Evolutionary conservation across 495 filamentous ascomycete genomes (phyloP).

Genomic region (Ramalina intermedia): DNA sequence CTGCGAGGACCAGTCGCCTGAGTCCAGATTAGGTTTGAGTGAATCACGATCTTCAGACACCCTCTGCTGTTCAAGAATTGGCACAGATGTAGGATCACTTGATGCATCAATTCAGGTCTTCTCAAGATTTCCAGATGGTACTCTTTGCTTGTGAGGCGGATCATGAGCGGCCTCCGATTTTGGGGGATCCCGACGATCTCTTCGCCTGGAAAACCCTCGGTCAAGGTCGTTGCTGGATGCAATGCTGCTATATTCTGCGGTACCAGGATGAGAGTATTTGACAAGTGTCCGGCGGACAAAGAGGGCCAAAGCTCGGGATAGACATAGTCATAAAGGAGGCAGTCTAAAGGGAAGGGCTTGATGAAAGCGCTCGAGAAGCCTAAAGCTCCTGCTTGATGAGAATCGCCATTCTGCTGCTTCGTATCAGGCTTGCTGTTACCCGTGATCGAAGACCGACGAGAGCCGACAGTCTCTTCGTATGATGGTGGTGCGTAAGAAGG

Average conservation of each 20-base stretch:
- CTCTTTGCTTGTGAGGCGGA: constrained; percentile 17
- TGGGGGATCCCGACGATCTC: constrained; percentile 16
- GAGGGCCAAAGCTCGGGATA: constrained; percentile 11
- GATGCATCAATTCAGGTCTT: constrained; percentile 12
- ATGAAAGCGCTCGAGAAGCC: neutral
- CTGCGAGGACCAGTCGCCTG: too few relatives aligned
- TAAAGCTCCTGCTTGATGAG: neutral
- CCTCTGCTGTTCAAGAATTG: constrained; percentile 5
- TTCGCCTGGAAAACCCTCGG: constrained; percentile 5
- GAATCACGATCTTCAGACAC: constrained; percentile 7
- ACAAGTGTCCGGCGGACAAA: constrained; percentile 12
- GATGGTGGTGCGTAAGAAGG: constrained; percentile 20
- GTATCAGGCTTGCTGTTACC: constrained; percentile 2
- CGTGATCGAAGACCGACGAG: neutral
- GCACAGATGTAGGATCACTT: constrained; percentile 10
- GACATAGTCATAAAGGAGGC: constrained; percentile 10
- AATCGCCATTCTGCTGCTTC: neutral
- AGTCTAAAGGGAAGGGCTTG: neutral
- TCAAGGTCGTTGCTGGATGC: neutral
- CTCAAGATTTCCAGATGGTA: constrained; percentile 18
- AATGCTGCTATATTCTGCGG: constrained; percentile 15
- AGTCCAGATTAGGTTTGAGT: too few relatives aligned
- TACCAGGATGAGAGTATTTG: constrained; percentile 17
- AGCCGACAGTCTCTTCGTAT: constrained; percentile 15
- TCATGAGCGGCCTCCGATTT: constrained; percentile 11